Evolutionary conservation across 805 yeast species (phyloP), one percentile per base, ranked within the genome.

Genomic region (Sporopachydermia lactativora): DNA sequence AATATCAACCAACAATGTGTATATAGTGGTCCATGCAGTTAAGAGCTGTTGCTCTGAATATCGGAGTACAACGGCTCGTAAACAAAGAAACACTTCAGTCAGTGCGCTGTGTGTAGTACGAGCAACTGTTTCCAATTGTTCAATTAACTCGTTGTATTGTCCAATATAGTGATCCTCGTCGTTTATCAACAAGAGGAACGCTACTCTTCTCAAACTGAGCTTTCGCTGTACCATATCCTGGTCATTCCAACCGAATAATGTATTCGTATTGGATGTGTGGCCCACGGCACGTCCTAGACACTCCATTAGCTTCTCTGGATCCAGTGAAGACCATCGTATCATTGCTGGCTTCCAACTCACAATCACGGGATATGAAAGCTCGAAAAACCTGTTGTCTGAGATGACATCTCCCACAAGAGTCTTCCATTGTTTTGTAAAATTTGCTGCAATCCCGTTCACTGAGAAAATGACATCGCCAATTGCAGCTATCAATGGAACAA

Each of bases 231-330:
- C 69, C 11, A 71, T 65, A 48, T 81, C 92, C 13, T 77, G 71
- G 42, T 81, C 85, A 45, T 75, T 78, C 76, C 88, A 79, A 31
- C 71, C 77, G 58, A 83, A 84, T 3, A 81, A 62, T 15, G 77
- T 75, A 2, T 81, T 69, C 5, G 66, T 57, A 35, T 57, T 60
- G 16, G 75, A 62, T 3, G 77, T 70, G 41, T 67, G 66, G 24
- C 71, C 54, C 38, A 71, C 68, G 1, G 66, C 49, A 36, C 61
- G 57, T 15, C 50, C 42, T 31, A 73, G 49, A 37, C 75, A 56
- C 11, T 81, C 89, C 1, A 52, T 49, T 41, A 81, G 52, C 37
- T 71, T 72, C 3, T 77, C 86, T 34, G 71, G 70, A 43, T 81
- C 92, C 13, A 61, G 67, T 4, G 62, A 58, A 3, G 78, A 65